Conservation (phyloP, 805 yeast species). For the Wickerhamiella parazyma region DNA sequence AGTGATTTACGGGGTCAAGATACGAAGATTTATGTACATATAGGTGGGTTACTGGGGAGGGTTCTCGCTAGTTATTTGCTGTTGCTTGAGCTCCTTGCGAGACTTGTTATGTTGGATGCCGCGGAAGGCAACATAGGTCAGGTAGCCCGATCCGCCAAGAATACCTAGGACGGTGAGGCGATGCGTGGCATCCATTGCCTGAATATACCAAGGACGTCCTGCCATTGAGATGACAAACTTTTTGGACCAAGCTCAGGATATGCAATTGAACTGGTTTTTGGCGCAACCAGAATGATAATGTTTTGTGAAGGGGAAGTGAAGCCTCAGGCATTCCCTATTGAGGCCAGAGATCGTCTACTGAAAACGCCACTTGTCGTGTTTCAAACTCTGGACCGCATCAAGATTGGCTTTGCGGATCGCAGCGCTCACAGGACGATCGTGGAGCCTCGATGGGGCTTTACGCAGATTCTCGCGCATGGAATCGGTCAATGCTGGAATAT, state of each 20-base stretch:
- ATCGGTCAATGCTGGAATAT: background rate
- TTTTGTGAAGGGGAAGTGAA: too few relatives aligned
- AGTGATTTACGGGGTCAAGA: too few relatives aligned
- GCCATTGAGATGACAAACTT: slow-evolving; percentile 5
- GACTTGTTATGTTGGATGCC: slow-evolving; percentile 1
- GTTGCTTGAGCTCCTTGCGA: slow-evolving; percentile 14
- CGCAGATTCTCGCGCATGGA: background rate
- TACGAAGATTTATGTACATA: slow-evolving; percentile 30
- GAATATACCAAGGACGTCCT: slow-evolving; percentile 56
- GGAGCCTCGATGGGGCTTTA: background rate
- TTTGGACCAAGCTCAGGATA: background rate
- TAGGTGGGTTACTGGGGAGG: background rate
- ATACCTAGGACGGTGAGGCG: slow-evolving; percentile 57
- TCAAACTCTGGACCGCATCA: slow-evolving; percentile 1
- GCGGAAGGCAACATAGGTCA: slow-evolving; percentile 10
- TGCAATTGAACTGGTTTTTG: too few relatives aligned
- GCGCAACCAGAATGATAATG: too few relatives aligned
- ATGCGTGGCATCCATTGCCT: slow-evolving; percentile 56
- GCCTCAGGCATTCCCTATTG: too few relatives aligned
- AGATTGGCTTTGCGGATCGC: background rate
- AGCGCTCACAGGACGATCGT: background rate
- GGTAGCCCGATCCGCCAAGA: slow-evolving; percentile 37
- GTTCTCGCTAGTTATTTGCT: slow-evolving; percentile 12
- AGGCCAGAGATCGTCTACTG: background rate
- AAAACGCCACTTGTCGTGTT: slow-evolving; percentile 7